Base-by-base conservation (phyloP, 805 yeast species). In the Sungouiella blattae region DNA sequence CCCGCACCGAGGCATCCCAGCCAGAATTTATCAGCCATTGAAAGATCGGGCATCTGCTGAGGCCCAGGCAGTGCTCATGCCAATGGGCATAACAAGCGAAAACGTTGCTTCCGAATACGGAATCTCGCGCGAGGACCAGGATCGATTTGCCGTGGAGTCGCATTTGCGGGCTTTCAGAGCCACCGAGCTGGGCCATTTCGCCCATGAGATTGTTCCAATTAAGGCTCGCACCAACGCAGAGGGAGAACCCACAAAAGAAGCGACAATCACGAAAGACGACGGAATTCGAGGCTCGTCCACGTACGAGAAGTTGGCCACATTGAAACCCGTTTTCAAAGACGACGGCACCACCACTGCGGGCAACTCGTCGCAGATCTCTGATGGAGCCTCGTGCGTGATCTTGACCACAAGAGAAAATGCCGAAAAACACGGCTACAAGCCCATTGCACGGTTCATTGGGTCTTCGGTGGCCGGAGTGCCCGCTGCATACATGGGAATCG, bases 1-100 rank as follows among this genome's bases (percentile, higher is more conserved):
- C 40, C 65, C 69, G 11, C 66, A 62, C 31, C 47, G 67, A 30
- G 67, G 68, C 6, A 57, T 63, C 25, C 67, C 68, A 4, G 36
- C 49, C 4, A 46, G 67, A 36, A 57, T 62, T 18, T 49, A 52
- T 26, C 41, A 48, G 18, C 45, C 48, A 2, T 40, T 60, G 18
- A 43, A 37, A 36, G 37, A 32, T 1, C 29, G 28, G 2, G 47
- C 52, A 0, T 37, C 36, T 21, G 37, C 33, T 5, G 62, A 56
- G 14, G 60, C 62, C 11, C 47, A 53, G 35, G 49, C 53, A 26
- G 59, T 55, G 12, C 36, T 57, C 17, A 57, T 57, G 59, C 60
- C 62, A 7, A 55, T 57, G 60, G 60, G 60, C 11, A 46, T 55
- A 14, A 55, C 60, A 6, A 46, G 54, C 18, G 60, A 55, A 29